phyloP scores from a whole-genome alignment of 2,329 filamentous ascomycete genomes.

The Penicillium thymicola region DNA sequence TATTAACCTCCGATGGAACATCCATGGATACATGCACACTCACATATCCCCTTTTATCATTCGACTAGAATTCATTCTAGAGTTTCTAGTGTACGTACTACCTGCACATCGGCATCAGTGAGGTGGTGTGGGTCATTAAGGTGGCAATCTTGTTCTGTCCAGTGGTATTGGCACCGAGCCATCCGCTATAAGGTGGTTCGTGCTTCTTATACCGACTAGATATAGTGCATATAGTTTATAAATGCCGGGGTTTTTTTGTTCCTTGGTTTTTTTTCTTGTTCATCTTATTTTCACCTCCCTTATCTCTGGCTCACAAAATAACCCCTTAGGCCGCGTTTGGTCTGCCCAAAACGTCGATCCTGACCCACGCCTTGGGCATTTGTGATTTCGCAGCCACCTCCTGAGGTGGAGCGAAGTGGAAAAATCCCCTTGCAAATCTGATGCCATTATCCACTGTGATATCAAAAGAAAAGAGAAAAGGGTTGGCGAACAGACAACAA shows the following conservation, averaged over 20 bases:
- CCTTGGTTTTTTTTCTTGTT: not conserved
- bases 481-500: not conserved
- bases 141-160: constrained; percentile 12
- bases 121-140: constrained; percentile 7
- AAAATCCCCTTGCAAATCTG: not conserved
- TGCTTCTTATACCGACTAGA: not conserved
- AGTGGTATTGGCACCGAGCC: not conserved
- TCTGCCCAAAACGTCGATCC: not conserved
- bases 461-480: not conserved
- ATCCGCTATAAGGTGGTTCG: not conserved
- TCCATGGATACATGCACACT: not conserved
- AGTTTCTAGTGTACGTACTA: constrained; percentile 10
- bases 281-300: not conserved
- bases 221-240: not conserved
- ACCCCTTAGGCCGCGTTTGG: constrained; percentile 1
- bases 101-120: constrained; percentile 10
- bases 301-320: not conserved
- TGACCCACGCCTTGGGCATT: not conserved
- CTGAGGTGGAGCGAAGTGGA: not conserved
- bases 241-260: no score
- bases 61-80: constrained; percentile 1
- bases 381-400: not conserved
- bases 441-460: not conserved
- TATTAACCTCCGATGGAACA: not conserved
- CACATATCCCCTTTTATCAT: not conserved